Conservation (phyloP, 768 basidiomycete genomes). For the Cantharellus anzutake region DNA sequence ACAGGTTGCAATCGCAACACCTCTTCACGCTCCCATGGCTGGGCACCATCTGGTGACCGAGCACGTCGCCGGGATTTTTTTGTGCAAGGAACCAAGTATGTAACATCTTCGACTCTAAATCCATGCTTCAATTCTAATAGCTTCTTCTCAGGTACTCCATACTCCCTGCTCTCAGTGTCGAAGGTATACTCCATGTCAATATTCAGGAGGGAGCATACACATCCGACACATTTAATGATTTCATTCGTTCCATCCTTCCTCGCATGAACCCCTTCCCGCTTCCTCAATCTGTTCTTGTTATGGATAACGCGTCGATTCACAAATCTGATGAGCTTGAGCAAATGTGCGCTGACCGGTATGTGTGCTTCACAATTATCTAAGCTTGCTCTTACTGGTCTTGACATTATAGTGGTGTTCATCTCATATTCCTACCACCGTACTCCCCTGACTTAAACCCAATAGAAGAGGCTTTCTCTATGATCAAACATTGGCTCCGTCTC, state of each 20-base stretch:
- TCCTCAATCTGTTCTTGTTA: constrained; percentile 5
- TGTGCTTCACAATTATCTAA: neutral
- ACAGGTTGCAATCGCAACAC: constrained; percentile 1
- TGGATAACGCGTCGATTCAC: constrained; percentile 8
- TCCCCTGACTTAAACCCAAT: constrained; percentile 10
- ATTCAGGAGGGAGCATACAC: constrained; percentile 4
- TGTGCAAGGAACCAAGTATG: constrained; percentile 7
- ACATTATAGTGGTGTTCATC: constrained; percentile 4
- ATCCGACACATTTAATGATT: neutral
- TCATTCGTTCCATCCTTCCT: neutral
- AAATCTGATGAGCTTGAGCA: neutral
- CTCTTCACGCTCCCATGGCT: constrained; percentile 2
- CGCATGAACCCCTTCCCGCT: constrained; percentile 7
- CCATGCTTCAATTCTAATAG: neutral
- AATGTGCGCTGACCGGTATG: constrained; percentile 5
- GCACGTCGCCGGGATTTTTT: constrained; percentile 1
- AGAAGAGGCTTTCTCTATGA: constrained; percentile 5
- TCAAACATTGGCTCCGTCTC: constrained; percentile 4
- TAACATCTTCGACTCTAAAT: neutral
- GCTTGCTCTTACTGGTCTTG: neutral
- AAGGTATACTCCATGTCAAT: constrained; percentile 2
- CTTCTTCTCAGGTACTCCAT: constrained; percentile 5
- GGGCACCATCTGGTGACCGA: constrained; percentile 2
- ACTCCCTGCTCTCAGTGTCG: constrained; percentile 4
- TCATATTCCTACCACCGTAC: constrained; percentile 8